Base-by-base conservation (phyloP, 2,329 filamentous ascomycete species). In the Hysterium pulicare region DNA sequence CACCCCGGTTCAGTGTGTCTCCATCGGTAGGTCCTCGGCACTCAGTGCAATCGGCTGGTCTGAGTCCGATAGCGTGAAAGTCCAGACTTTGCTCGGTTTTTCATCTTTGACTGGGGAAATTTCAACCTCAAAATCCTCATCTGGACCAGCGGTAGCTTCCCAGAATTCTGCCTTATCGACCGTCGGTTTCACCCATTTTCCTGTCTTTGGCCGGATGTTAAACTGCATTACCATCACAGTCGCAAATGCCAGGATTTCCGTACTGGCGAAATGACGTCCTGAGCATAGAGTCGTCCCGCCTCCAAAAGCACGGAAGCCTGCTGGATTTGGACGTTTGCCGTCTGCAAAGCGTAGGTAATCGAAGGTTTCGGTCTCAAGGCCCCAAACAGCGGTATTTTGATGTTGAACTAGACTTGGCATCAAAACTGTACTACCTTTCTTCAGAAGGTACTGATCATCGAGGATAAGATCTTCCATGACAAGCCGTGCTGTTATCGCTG, bases 401-500 rank as follows among this genome's bases (percentile, higher is more conserved):
- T 71, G 67, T 4, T 67, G 48, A 28, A 57, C 53, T 3, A 49
- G 49, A 7, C 55, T 58, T 0, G 66, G 63, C n/a, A 70, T 66
- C 53, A 68, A 61, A 0, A 70, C 21, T 2, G 61, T 61, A 3
- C 42, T 47, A 9, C 55, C 58, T 41, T 69, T 67, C 45, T 66
- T 66, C 5, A 71, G 56, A 3, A 67, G 44, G 36, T 61, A 70
- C 26, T 55, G 42, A 10, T 54, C 44, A 10, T 58, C 51, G 1
- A 71, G 53, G 3, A 59, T 40, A 1, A 57, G 61, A 36, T 71
- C 67, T 23, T 68, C 48, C 37, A 61, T 57, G 3, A 70, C 66
- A 33, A 62, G 44, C 13, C 69, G 62, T 33, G 58, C 50, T 31
- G 66, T 70, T 26, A 63, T 61, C 3, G 67, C 67, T 21, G 66